Conservation (phyloP, 2,329 filamentous ascomycete species). For the Fusarium siculi region DNA sequence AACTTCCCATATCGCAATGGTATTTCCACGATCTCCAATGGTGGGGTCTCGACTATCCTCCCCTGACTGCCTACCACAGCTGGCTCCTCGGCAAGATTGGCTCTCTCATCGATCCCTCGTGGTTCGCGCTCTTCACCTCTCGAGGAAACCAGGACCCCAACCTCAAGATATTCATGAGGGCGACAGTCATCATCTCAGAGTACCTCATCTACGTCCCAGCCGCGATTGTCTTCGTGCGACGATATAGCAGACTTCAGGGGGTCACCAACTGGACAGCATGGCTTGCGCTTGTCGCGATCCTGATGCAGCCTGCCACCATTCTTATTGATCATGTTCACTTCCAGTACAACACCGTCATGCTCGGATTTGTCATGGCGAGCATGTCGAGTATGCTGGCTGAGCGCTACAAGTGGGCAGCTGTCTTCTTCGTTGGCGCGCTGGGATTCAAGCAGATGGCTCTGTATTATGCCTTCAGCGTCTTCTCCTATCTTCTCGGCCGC, state of each 20-base stretch:
- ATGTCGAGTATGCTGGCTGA: constrained; percentile 90
- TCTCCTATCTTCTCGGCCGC: constrained; percentile 88
- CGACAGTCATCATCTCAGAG: constrained; percentile 89
- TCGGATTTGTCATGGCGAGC: constrained; percentile 86
- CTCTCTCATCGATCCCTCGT: constrained; percentile 78
- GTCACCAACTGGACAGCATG: constrained; percentile 85
- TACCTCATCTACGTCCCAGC: constrained; percentile 91
- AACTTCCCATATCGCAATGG: constrained; percentile 93
- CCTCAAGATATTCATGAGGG: constrained; percentile 96
- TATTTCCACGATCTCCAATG: constrained; percentile 97
- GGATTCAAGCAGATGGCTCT: constrained; percentile 99
- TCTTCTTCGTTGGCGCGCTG: constrained; percentile 94
- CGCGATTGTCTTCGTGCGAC: constrained; percentile 83
- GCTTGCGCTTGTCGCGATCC: constrained; percentile 86
- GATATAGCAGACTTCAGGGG: constrained; percentile 79
- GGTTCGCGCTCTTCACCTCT: constrained; percentile 88
- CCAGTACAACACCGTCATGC: constrained; percentile 99
- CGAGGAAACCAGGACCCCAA: constrained; percentile 81
- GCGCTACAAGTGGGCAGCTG: constrained; percentile 85
- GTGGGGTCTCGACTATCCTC: constrained; percentile 98
- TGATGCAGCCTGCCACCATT: constrained; percentile 91
- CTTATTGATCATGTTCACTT: constrained; percentile 96
- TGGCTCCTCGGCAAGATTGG: constrained; percentile 94
- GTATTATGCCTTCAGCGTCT: constrained; percentile 94
- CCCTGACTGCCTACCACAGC: constrained; percentile 97